A percentile compares a stretch with the other conserved stretches of the same genome.
Evolutionary conservation across 1,284 basidiomycete species (phyloP).

Genomic region (Golubevia pallescens): DNA sequence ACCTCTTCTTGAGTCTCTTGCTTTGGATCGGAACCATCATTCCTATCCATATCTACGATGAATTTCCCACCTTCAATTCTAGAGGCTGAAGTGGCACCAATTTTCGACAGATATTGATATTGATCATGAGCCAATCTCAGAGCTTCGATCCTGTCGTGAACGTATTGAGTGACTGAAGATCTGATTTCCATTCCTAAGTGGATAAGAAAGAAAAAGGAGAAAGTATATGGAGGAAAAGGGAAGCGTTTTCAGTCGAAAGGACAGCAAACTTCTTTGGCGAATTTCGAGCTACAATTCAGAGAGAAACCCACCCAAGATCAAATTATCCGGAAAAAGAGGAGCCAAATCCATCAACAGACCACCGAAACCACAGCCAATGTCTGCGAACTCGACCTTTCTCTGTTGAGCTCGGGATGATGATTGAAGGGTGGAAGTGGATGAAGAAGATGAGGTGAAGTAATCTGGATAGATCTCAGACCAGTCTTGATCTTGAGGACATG

Average conservation of each 20-base stretch:
- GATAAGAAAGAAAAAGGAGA: too few species aligned
- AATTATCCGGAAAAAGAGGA: conserved; percentile 76
- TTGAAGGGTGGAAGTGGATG: conserved; percentile 2
- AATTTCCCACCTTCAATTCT: neutral
- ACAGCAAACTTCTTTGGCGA: too few species aligned
- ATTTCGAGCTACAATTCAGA: too few species aligned
- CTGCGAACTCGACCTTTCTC: conserved; percentile 83
- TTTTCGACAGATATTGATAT: neutral
- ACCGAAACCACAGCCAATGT: conserved; percentile 97
- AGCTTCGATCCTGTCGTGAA: conserved; percentile 56
- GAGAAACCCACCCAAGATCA: too few species aligned
- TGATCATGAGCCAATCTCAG: conserved; percentile 29
- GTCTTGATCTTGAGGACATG: conserved; percentile 46
- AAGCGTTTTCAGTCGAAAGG: neutral
- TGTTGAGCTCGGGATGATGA: conserved; percentile 9
- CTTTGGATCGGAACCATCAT: neutral
- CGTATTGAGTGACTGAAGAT: conserved; percentile 58
- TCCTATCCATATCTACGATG: neutral
- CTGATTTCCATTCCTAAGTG: conserved; percentile 46
- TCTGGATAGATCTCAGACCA: conserved; percentile 52
- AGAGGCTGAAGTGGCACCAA: neutral
- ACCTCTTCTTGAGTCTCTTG: neutral
- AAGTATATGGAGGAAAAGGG: conserved; percentile 2
- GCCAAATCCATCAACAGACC: conserved; percentile 89
- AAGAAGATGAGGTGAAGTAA: conserved; percentile 14